These are phyloP conservation scores for Cyclanthera cordifolia DNA, from an alignment of 306 rosid genomes.

Conservation along the genomic window DNA sequence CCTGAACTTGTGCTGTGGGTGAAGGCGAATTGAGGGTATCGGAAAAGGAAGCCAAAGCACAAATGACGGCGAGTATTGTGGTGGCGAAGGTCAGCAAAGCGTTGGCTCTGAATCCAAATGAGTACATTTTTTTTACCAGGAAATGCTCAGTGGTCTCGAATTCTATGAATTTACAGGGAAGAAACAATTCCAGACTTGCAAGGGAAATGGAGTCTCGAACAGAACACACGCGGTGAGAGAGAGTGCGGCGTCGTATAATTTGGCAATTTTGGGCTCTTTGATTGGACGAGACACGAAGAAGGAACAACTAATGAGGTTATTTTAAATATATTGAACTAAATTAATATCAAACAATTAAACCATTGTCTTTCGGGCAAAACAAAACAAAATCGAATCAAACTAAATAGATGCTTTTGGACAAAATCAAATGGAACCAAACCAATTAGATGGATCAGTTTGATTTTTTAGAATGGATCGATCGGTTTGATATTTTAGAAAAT, in stretches of 20 bases:
- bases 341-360: no score
- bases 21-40: slow-evolving; percentile 62
- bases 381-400: no score
- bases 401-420: no score
- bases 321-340: no score
- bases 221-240: background rate
- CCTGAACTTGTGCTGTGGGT: slow-evolving; percentile 69
- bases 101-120: slow-evolving; percentile 74
- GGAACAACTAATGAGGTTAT: no score
- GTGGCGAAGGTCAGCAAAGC: slow-evolving; percentile 71
- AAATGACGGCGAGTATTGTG: slow-evolving; percentile 70
- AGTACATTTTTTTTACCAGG: slow-evolving; percentile 47
- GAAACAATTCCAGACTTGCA: background rate
- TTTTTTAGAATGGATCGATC: no score
- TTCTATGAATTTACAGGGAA: background rate
- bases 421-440: no score
- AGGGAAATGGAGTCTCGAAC: background rate
- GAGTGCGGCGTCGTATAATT: background rate
- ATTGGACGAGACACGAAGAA: slow-evolving; percentile 39
- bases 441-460: no score
- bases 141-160: background rate
- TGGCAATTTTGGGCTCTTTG: slow-evolving; percentile 15
- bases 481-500: no score
- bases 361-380: no score
- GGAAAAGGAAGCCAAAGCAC: slow-evolving; percentile 62